These are phyloP conservation scores for Globisporangium spinosum DNA, from an alignment of 352 stramenopile genomes.

Conservation along the genomic window DNA sequence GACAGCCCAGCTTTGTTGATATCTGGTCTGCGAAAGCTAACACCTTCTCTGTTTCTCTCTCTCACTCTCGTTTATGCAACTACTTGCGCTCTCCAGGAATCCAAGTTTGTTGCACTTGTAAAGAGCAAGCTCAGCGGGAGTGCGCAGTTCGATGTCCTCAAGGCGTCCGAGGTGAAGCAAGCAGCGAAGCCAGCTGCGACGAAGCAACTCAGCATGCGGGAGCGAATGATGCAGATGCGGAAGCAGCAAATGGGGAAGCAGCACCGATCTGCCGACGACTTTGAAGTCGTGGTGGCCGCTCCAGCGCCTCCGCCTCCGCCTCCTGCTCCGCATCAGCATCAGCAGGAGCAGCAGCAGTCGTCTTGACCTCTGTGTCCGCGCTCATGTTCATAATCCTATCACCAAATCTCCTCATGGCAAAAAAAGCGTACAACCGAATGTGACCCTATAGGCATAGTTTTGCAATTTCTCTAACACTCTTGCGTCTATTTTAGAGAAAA, in stretches of 20 bases:
- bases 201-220: conserved; percentile 49
- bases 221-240: conserved; percentile 54
- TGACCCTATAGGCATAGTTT: neutral
- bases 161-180: conserved; percentile 50
- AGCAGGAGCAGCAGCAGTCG: neutral
- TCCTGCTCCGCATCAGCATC: neutral
- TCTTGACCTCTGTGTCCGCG: conserved; percentile 1
- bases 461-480: conserved; percentile 3
- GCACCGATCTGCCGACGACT: neutral
- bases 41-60: neutral
- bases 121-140: conserved; percentile 56
- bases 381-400: neutral
- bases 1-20: neutral
- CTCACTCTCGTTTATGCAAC: too few relatives aligned
- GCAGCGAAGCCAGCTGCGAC: conserved; percentile 15
- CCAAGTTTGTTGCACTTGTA: conserved; percentile 46
- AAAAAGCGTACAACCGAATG: neutral
- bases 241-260: conserved; percentile 30
- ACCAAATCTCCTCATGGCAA: neutral
- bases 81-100: conserved; percentile 26
- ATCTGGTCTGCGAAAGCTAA: neutral
- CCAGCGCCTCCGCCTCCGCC: neutral
- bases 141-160: conserved; percentile 57
- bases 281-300: conserved; percentile 9
- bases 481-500: conserved; percentile 4